phyloP scores from a whole-genome alignment of 305 asterid genomes.

The Ilex paraguariensis region DNA sequence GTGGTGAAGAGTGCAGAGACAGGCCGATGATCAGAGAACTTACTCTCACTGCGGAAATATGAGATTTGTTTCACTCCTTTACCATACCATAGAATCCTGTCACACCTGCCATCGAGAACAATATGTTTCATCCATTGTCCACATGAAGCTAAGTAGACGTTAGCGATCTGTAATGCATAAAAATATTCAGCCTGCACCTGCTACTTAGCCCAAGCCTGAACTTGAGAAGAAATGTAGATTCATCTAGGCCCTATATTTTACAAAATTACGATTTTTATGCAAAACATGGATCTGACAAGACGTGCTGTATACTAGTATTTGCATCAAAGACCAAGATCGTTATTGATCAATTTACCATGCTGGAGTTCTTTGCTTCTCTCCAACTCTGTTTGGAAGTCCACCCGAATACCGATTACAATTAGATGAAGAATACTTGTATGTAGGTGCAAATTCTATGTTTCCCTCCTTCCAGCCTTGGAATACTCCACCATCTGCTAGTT shows the following conservation, averaged over 20 bases:
- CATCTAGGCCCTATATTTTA: background rate
- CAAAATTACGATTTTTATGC: too few relatives aligned
- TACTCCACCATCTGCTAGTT: conserved; percentile 71
- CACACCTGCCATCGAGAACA: conserved; percentile 59
- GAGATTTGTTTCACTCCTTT: conserved; percentile 78
- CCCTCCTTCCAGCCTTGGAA: conserved; percentile 96
- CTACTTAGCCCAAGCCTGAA: background rate
- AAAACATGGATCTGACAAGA: background rate
- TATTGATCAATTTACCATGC: conserved; percentile 64
- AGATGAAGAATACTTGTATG: conserved; percentile 79
- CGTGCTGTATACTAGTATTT: conserved; percentile 4
- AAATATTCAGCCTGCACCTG: conserved; percentile 4
- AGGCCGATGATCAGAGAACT: conserved; percentile 93
- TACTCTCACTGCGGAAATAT: conserved; percentile 91
- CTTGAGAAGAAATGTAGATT: background rate
- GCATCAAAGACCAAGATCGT: background rate
- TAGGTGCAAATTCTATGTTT: conserved; percentile 81
- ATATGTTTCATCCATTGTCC: too few relatives aligned
- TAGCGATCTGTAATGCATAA: conserved; percentile 4
- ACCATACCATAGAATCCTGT: conserved; percentile 88
- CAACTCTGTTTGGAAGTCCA: conserved; percentile 58
- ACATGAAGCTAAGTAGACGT: too few relatives aligned
- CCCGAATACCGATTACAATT: conserved; percentile 83
- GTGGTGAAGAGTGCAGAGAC: conserved; percentile 89
- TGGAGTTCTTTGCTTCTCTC: conserved; percentile 95